Base-by-base conservation (phyloP, 257 asterid genomes). In the Mitragyna speciosa region DNA sequence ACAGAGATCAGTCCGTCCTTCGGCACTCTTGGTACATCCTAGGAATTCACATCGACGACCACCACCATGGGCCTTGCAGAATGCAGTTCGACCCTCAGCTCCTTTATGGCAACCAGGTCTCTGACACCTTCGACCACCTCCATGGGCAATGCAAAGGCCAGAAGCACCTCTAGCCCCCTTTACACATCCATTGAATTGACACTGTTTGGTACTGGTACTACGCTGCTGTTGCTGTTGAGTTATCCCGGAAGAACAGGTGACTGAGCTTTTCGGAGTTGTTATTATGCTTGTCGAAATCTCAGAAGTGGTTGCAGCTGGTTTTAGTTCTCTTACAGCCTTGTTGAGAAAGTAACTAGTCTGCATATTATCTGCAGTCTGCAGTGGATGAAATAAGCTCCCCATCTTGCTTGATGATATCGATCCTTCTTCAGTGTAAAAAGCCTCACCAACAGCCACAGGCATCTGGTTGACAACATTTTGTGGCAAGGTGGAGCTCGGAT, bases 221-320 rank as follows among this genome's bases (percentile, higher is more conserved):
- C 89, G 92, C 86, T 88, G 93, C 86, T 92, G 93, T 58, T 86
- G 91, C 56, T 80, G 86, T 70, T 87, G 87, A 26, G 94, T 86
- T 89, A 90, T 88, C 94, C 96, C 96, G 92, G 98, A 96, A 96
- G 97, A 79, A 86, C 96, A 95, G 97, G 99, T 92, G 93, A 90
- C 95, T 86, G 97, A 88, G 93, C 97, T 92, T 87, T 89, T 91
- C 80, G 93, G 93, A 77, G 89, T 75, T 78, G 96, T 85, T 79
- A 88, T 78, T 63, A 84, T 28, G 79, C 94, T 89, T 9, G 90
- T 75, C 68, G 93, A 91, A 86, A 86, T 90, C 72, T 87, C 88
- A 67, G 86, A 91, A 79, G 96, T 80, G 58, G 67, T 67, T 48
- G 79, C 64, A 75, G 87, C 76, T 73, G 86, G 82, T 54, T 83